phyloP scores from a whole-genome alignment of 2,329 filamentous ascomycete genomes.

The Aspergillus ochraceoroseus region DNA sequence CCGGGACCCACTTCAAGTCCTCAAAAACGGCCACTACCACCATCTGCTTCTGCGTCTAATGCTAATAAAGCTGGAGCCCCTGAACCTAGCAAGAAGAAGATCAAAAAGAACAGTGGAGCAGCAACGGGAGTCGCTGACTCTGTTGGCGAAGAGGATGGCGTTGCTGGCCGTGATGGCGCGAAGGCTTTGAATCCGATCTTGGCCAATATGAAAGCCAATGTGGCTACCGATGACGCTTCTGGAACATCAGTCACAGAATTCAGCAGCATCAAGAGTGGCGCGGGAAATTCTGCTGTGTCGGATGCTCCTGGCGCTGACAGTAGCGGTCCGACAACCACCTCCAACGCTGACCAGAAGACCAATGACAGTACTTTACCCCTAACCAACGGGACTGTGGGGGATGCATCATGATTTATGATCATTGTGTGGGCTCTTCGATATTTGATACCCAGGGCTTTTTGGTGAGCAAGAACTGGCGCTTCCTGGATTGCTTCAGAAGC shows the following conservation, averaged over 20 bases:
- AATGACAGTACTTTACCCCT: constrained; percentile 39
- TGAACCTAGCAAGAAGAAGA: constrained; percentile 43
- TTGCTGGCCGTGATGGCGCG: constrained; percentile 17
- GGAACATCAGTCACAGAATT: constrained; percentile 13
- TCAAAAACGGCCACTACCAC: constrained; percentile 39
- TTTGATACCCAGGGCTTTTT: not conserved
- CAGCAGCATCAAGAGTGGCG: constrained; percentile 15
- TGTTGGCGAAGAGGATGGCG: constrained; percentile 26
- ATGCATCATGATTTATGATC: constrained; percentile 41
- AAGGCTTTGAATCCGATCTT: constrained; percentile 12
- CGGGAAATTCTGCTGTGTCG: constrained; percentile 14
- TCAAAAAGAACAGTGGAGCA: constrained; percentile 40
- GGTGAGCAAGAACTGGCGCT: constrained; percentile 4
- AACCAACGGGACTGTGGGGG: constrained; percentile 56
- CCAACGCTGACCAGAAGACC: constrained; percentile 24
- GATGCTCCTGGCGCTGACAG: constrained; percentile 17
- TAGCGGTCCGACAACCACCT: constrained; percentile 9
- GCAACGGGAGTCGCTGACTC: constrained; percentile 26
- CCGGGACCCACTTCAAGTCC: constrained; percentile 36
- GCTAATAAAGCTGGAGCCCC: constrained; percentile 26
- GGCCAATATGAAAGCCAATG: constrained; percentile 47
- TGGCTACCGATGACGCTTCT: constrained; percentile 16
- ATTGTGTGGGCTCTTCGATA: constrained; percentile 1
- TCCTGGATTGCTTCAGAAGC: not conserved
- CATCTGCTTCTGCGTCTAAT: constrained; percentile 22